Evolutionary conservation across 306 rosid genomes (phyloP).

Genomic region (Astragalus glycyphyllos): DNA sequence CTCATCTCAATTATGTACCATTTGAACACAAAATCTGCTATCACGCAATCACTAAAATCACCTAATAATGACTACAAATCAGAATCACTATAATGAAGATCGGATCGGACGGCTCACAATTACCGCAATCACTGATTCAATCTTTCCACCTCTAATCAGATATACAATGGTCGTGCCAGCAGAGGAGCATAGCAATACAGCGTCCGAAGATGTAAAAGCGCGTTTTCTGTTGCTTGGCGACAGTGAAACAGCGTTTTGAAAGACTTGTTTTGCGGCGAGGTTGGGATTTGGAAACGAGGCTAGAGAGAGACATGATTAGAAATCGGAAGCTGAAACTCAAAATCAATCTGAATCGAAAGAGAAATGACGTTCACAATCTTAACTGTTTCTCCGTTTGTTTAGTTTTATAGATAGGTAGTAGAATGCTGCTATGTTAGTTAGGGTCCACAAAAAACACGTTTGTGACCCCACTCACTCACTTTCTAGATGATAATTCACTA

Average conservation of each 20-base stretch:
- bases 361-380: too few species aligned
- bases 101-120: too few species aligned
- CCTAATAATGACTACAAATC: neutral
- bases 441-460: too few species aligned
- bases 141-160: conserved; percentile 33
- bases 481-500: too few species aligned
- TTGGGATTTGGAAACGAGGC: conserved; percentile 28
- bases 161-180: conserved; percentile 55
- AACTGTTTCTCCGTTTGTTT: too few species aligned
- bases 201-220: conserved; percentile 54
- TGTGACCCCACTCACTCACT: too few species aligned
- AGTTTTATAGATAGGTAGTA: too few species aligned
- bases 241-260: conserved; percentile 41
- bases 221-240: conserved; percentile 55
- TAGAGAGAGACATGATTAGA: conserved; percentile 38
- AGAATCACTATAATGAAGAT: neutral
- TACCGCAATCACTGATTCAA: too few species aligned
- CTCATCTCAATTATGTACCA: conserved; percentile 16
- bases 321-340: neutral
- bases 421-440: too few species aligned
- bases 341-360: too few species aligned
- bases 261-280: conserved; percentile 36
- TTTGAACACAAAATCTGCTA: neutral
- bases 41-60: neutral
- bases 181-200: conserved; percentile 57